Evolutionary conservation across 192 early-diverging fungal species (phyloP), one percentile per base, ranked within the genome.

Genomic region (Backusella parvicylindrica): DNA sequence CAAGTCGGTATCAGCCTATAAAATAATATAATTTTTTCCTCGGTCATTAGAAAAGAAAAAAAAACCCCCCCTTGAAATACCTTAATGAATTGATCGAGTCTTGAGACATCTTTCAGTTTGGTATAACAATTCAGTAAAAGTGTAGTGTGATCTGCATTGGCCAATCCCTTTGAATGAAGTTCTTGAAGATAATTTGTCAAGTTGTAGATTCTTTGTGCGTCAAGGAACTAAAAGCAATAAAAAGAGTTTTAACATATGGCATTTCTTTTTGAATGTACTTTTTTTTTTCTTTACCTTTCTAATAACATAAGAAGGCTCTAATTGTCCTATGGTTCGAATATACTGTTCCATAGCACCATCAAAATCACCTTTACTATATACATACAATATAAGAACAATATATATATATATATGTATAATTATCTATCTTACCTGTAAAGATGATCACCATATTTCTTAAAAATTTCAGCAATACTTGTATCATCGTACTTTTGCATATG

Each of bases 111-210:
- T 71, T 94, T 92, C 31, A 97, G 85, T 81, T 98, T 97, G 7
- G 97, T 96, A 80, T 99, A 99, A 86, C 98, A 99, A 80, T 98
- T 98, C 15, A 99, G 85, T 50, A 99, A 83, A 73, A 98, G 82
- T 1, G 98, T 99, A 0, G 98, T 99, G 80, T 99, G 98, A 77
- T 99, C 96, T 2, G 92, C 86, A 53, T 95, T 97, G 18, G 96
- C 98, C 33, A 98, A 86, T 9, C 90, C 88, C 5, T 88, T 86
- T 3, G 94, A 90, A 75, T 99, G 98, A 2, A 99, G 84, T 50
- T 91, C 91, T 84, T 98, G 94, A 50, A 99, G 84, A 74, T 97
- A 98, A 32, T 88, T 88, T 0, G 95, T 93, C 70, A 99, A 80
- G 66, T 96, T 96, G 75, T 92, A 90, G 31, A 98, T 93, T 21